Conservation (phyloP, 305 asterid genomes). For the Coffea humblotiana region DNA sequence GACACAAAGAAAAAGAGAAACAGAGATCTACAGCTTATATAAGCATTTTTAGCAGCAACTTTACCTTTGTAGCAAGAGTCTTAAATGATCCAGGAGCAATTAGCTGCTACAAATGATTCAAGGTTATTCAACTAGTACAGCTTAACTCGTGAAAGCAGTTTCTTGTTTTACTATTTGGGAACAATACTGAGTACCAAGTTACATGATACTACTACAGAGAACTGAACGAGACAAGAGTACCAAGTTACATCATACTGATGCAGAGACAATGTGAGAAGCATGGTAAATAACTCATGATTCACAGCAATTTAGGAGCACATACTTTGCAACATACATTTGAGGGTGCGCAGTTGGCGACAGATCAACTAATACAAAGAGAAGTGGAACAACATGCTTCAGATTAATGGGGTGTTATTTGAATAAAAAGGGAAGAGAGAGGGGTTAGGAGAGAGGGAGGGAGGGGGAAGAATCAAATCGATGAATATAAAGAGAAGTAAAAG, state of each 20-base stretch:
- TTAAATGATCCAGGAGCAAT: background rate
- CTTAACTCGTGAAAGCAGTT: background rate
- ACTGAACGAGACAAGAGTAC: background rate
- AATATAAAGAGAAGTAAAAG: background rate
- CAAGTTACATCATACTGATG: background rate
- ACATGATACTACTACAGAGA: background rate
- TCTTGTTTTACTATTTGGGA: background rate
- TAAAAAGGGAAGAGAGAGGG: too few relatives aligned
- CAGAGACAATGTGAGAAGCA: background rate
- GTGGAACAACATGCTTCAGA: too few relatives aligned
- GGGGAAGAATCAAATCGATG: background rate
- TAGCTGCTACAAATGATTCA: background rate
- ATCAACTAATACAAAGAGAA: too few relatives aligned
- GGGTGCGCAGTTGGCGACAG: too few relatives aligned
- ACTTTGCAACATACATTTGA: background rate
- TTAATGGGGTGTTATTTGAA: too few relatives aligned
- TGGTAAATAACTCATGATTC: background rate
- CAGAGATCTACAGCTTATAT: background rate
- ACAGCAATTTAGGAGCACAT: background rate
- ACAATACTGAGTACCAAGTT: background rate
- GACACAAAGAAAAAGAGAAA: background rate
- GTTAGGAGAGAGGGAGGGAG: too few relatives aligned
- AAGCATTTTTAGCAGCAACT: background rate
- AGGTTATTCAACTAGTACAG: background rate
- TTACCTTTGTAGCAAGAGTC: background rate